phyloP scores from a whole-genome alignment of 2,329 filamentous ascomycete species.

The Neoarthrinium moseri region DNA sequence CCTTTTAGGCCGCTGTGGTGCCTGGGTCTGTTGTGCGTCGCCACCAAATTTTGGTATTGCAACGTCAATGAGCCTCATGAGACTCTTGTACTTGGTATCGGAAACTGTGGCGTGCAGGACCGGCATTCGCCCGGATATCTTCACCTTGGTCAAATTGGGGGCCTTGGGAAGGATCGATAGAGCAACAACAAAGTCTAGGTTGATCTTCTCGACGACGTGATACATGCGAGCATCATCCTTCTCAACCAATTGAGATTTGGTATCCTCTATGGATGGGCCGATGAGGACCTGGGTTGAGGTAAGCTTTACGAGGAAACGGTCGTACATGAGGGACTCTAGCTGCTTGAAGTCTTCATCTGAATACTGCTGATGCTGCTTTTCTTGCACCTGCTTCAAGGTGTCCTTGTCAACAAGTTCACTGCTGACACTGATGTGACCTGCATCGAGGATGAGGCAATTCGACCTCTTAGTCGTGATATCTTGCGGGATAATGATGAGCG shows the following conservation, averaged over 20 bases:
- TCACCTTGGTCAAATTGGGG: slow-evolving; percentile 86
- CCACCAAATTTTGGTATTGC: slow-evolving; percentile 81
- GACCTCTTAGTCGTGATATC: slow-evolving; percentile 80
- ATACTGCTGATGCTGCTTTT: slow-evolving; percentile 84
- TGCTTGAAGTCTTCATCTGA: slow-evolving; percentile 85
- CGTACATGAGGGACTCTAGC: slow-evolving; percentile 93
- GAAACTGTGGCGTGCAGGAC: slow-evolving; percentile 90
- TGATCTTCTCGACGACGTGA: slow-evolving; percentile 95
- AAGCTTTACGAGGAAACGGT: slow-evolving; percentile 91
- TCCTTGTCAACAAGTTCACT: slow-evolving; percentile 91
- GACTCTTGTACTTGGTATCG: slow-evolving; percentile 91
- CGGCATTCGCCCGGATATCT: slow-evolving; percentile 87
- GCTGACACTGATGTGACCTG: slow-evolving; percentile 90
- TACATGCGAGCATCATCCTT: slow-evolving; percentile 68
- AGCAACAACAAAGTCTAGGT: slow-evolving; percentile 95
- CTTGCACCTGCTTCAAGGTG: slow-evolving; percentile 86
- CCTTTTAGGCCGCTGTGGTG: slow-evolving; percentile 32
- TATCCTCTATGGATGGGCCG: slow-evolving; percentile 87
- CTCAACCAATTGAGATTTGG: slow-evolving; percentile 75
- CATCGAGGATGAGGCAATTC: slow-evolving; percentile 90
- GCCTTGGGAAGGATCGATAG: slow-evolving; percentile 96
- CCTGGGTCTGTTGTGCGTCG: slow-evolving; percentile 32
- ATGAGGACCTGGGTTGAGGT: slow-evolving; percentile 95
- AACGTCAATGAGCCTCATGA: slow-evolving; percentile 96
- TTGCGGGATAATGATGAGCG: slow-evolving; percentile 93